Base-by-base conservation (phyloP, 169 alveolate genomes). In the Eimeria falciformis region DNA sequence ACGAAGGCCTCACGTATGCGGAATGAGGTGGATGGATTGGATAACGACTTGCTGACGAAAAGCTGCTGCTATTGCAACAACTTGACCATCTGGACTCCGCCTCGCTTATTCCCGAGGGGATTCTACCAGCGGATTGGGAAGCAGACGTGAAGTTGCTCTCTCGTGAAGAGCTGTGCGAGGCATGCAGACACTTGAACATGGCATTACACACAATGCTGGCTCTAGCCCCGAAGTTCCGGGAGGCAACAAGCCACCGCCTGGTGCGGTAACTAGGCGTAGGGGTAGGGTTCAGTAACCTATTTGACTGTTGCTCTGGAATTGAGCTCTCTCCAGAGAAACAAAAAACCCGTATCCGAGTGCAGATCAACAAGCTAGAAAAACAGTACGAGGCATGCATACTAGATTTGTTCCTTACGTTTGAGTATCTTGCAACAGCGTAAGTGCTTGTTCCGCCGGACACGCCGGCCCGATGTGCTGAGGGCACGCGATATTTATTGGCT, bases 391-490 rank as follows among this genome's bases (percentile, higher is more conserved):
- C 43, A 0, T 81, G 89, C 18, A 53, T 81, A 18, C 21, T 81
- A n/a, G 89, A 81, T 55, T 81, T 81, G 58, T 75, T 81, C 14
- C 89, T 81, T 56, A 29, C 75, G 5, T 55, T 81, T 55, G 89
- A 81, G 37, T 75, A 81, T 25, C 75, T 81, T 53, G 27, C 75
- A 81, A 81, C 89, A 81, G 43, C 53, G 58, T 53, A 50, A 23
- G 89, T 81, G 58, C 27, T 81, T 29, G 75, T 75, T 55, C 89
- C 89, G 37, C 89, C 89, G 18, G 89, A 81, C 25, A 75, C 89
- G 23, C 89, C 89, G 21, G 50, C 89, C n/a, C 89, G 89, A 21
- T 81, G 89, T 55, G 89, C 89, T 50, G 89, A 81, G 43, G 89
- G 89, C 43, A 53, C 75, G 27, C 89, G 89, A 25, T 81, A 81